Percentiles rank a stretch among this genome's conserved stretches.
These are phyloP conservation scores for Plasmodium berghei DNA, from an alignment of 169 alveolate species.

Conservation along the genomic window DNA sequence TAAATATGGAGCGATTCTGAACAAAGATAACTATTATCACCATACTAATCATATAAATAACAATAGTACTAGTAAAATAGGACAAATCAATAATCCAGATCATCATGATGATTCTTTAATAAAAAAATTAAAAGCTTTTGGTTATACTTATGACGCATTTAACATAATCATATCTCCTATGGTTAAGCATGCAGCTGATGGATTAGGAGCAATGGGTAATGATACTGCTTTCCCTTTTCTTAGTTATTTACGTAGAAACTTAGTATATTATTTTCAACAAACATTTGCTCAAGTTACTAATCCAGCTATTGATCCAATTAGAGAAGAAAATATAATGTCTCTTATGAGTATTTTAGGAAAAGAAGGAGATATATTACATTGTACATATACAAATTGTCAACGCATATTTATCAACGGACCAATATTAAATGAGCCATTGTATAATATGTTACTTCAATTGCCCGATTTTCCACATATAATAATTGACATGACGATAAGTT, in stretches of 20 bases:
- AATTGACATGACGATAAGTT: slow-evolving; percentile 68
- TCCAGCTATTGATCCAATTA: slow-evolving; percentile 87
- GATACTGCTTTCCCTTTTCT: slow-evolving; percentile 78
- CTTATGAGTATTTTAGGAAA: slow-evolving; percentile 84
- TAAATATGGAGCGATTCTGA: slow-evolving; percentile 56
- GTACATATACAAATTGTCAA: slow-evolving; percentile 36
- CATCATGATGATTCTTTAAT: slow-evolving; percentile 63
- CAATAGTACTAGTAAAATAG: not conserved
- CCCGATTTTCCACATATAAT: slow-evolving; percentile 73
- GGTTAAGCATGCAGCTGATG: slow-evolving; percentile 76
- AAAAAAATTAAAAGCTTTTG: slow-evolving; percentile 75
- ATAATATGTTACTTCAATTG: slow-evolving; percentile 51
- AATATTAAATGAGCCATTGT: slow-evolving; percentile 62
- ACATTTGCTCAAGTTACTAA: slow-evolving; percentile 85
- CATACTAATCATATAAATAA: too few relatives aligned
- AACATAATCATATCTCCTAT: slow-evolving; percentile 75
- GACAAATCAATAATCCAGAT: slow-evolving; percentile 17
- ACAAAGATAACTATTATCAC: slow-evolving; percentile 25
- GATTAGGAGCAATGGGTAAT: slow-evolving; percentile 79
- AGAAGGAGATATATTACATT: slow-evolving; percentile 77
- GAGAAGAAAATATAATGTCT: slow-evolving; percentile 85
- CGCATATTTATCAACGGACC: slow-evolving; percentile 77
- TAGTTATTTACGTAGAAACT: slow-evolving; percentile 78
- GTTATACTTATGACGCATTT: slow-evolving; percentile 77
- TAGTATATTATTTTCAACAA: slow-evolving; percentile 84